A percentile compares a stretch with the other conserved stretches of the same genome.
phyloP scores from a whole-genome alignment of 176 grass and related monocot species.

The Eleusine indica region DNA sequence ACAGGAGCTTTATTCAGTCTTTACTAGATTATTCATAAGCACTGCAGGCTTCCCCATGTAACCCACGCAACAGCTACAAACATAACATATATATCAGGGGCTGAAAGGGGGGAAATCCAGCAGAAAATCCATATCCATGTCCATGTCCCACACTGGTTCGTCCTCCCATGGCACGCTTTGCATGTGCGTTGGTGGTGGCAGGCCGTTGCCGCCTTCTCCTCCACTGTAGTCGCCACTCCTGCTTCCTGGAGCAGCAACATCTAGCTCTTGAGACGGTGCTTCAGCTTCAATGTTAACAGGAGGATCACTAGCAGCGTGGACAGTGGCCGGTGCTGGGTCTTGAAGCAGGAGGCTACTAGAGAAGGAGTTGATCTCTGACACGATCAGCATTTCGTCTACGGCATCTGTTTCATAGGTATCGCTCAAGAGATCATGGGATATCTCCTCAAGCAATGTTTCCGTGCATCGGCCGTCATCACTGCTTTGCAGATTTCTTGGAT shows the following conservation, averaged over 20 bases:
- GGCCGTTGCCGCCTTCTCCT: background rate
- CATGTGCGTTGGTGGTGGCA: background rate
- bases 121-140: no score
- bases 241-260: background rate
- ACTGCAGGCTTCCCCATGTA: no score
- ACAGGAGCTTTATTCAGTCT: no score
- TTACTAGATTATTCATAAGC: no score
- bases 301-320: background rate
- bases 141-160: constrained; percentile 13
- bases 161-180: background rate
- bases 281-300: background rate
- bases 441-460: constrained; percentile 36
- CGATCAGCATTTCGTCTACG: constrained; percentile 48
- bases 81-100: background rate
- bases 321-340: background rate
- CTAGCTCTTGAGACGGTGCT: background rate
- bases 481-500: constrained; percentile 7
- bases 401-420: constrained; percentile 32
- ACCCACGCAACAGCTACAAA: no score
- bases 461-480: background rate
- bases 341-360: constrained; percentile 37
- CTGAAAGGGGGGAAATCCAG: no score
- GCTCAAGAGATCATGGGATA: constrained; percentile 45
- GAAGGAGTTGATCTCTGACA: constrained; percentile 43
- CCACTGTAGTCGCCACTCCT: background rate